phyloP scores from a whole-genome alignment of 2,329 filamentous ascomycete genomes.

The Gyromitra esculenta region DNA sequence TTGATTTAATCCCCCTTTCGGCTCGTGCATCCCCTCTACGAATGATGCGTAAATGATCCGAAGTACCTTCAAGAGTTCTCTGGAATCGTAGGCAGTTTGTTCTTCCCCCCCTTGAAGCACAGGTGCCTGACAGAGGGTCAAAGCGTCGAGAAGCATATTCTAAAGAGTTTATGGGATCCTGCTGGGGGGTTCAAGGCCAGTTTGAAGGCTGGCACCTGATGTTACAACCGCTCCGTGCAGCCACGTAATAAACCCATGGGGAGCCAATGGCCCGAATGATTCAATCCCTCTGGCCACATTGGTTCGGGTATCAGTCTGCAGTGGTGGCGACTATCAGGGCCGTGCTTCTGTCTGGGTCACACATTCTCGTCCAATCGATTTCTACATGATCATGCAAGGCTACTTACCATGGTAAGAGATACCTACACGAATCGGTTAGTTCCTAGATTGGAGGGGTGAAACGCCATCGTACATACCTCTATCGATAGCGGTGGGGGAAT shows the following conservation, averaged over 20 bases:
- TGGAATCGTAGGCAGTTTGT: slow-evolving; percentile 26
- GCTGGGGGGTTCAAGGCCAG: slow-evolving; percentile 6
- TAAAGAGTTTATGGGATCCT: slow-evolving; percentile 10
- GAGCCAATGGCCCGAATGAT: slow-evolving; percentile 26
- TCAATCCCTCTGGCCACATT: slow-evolving; percentile 5
- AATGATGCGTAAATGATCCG: slow-evolving; percentile 33
- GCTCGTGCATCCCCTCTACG: background rate
- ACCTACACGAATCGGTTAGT: slow-evolving; percentile 46
- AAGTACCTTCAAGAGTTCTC: slow-evolving; percentile 19
- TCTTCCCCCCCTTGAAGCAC: slow-evolving; percentile 5
- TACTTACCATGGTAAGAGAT: slow-evolving; percentile 49
- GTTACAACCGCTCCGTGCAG: slow-evolving; percentile 31
- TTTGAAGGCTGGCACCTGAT: slow-evolving; percentile 33
- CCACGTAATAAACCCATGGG: slow-evolving; percentile 38
- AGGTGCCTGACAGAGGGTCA: slow-evolving; percentile 35
- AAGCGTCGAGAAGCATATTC: slow-evolving; percentile 26
- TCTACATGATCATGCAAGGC: slow-evolving; percentile 44
- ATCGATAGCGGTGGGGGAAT: slow-evolving; percentile 35
- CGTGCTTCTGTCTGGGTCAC: slow-evolving; percentile 31
- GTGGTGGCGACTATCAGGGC: slow-evolving; percentile 32
- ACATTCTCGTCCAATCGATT: slow-evolving; percentile 28
- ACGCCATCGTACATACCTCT: slow-evolving; percentile 31
- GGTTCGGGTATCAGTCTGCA: slow-evolving; percentile 1
- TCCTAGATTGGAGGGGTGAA: slow-evolving; percentile 35
- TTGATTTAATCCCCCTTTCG: background rate